Evolutionary conservation across 2,329 filamentous ascomycete species (phyloP), one percentile per base, ranked within the genome.

Genomic region (Fusarium phyllophilum): DNA sequence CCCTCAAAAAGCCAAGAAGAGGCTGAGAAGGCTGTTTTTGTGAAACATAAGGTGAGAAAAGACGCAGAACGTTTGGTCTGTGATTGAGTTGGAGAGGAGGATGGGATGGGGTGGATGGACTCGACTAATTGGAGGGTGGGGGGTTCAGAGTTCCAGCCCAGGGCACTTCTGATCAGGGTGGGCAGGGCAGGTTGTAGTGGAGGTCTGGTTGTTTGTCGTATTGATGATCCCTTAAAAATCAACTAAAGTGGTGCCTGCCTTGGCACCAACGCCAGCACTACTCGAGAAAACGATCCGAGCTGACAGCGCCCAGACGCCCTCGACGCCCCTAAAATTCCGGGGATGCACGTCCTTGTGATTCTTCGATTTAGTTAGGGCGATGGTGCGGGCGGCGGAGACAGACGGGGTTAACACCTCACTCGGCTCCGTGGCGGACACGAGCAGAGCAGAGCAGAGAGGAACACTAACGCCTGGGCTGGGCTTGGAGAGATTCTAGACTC

Each of bases 1-100:
- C 59, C 59, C 64, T 58, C 31, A 46, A 34, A 54, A 57, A 59
- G 70, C 70, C 61, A 66, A 66, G 52, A 68, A 48, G 46, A 74
- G 72, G 71, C 71, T 74, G 67, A 60, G 51, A 72, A 74, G 71
- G 63, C 68, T 59, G 62, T 59, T 26, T 41, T 38, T 51, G 72
- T 75, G 72, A 68, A 74, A 75, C 72, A 74, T 72, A 58, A 59
- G 68, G 49, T 51, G 66, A 68, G 67, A 73, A 51, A 66, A 31
- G 41, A 49, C 63, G 41, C 18, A 29, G 36, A 41, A 52, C 55
- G 68, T 73, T 73, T 60, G 59, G 64, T 69, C 72, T 56, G 45
- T 73, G 59, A 48, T 45, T 61, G 55, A 58, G 51, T 49, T 46
- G 60, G 38, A 45, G 54, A 58, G 44, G 13, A 34, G n/a, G 41